Conservation (phyloP, 176 grass and related monocot species). For the sorghum (Sorghum bicolor) region DNA sequence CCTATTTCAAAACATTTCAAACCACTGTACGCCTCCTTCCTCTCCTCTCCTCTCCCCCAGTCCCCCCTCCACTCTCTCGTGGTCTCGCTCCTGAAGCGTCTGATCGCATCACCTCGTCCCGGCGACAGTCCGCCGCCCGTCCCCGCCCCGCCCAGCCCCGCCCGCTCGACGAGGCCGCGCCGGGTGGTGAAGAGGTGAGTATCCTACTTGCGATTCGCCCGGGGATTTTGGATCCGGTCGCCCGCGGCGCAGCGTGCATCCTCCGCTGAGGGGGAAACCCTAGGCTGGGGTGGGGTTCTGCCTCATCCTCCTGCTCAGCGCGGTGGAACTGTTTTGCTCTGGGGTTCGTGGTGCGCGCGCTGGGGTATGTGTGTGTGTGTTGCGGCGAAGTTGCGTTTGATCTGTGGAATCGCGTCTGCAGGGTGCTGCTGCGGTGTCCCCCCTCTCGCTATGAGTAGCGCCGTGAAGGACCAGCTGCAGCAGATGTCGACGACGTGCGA, state of each 20-base stretch:
- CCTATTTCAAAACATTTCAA: constrained; percentile 59
- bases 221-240: constrained; percentile 1
- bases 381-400: constrained; percentile 7
- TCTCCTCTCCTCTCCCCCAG: not conserved
- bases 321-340: not conserved
- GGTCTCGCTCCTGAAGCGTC: not conserved
- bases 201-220: constrained; percentile 4
- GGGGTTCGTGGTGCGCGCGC: not conserved
- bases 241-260: not conserved
- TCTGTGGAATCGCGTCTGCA: constrained; percentile 17
- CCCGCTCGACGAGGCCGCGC: constrained; percentile 15
- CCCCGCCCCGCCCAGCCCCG: not conserved
- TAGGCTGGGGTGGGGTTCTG: not conserved
- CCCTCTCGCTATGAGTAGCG: constrained; percentile 42
- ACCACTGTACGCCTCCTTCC: constrained; percentile 3
- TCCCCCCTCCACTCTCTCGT: not conserved
- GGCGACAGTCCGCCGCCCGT: not conserved
- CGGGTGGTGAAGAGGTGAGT: constrained; percentile 30
- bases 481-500: constrained; percentile 61
- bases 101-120: not conserved
- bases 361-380: too few relatives aligned
- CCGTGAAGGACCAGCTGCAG: constrained; percentile 54
- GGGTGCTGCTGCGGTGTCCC: not conserved
- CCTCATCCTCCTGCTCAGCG: not conserved
- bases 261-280: not conserved